Percentiles rank a stretch among this genome's conserved stretches.
These are phyloP conservation scores for Exutisphaerella laricina DNA, from an alignment of 2,329 filamentous ascomycete species.

Conservation along the genomic window DNA sequence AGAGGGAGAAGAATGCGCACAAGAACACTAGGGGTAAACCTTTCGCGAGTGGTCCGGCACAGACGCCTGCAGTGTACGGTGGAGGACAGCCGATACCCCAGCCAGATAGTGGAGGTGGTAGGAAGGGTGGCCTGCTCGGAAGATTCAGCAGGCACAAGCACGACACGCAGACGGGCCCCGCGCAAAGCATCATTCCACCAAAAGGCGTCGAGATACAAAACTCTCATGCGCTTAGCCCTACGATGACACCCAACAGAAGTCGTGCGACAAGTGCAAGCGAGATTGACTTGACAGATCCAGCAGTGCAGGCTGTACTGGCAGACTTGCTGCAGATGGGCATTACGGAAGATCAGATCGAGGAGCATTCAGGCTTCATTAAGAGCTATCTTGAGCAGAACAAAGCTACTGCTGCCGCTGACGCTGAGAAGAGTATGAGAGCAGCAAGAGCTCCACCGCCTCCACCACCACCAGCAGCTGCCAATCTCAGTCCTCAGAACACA, in stretches of 20 bases:
- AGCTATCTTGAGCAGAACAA: constrained; percentile 61
- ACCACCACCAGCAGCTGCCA: constrained; percentile 45
- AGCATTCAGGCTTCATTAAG: constrained; percentile 64
- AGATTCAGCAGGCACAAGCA: constrained; percentile 25
- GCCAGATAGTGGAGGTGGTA: constrained; percentile 6
- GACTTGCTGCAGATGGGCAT: constrained; percentile 61
- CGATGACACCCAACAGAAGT: constrained; percentile 28
- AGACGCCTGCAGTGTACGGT: constrained; percentile 13
- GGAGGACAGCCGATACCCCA: constrained; percentile 17
- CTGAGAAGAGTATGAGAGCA: constrained; percentile 45
- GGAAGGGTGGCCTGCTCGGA: constrained; percentile 20
- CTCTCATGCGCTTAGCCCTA: constrained; percentile 29
- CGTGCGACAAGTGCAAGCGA: constrained; percentile 34
- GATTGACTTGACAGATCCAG: constrained; percentile 58
- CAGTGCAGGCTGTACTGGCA: constrained; percentile 55
- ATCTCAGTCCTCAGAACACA: constrained; percentile 58
- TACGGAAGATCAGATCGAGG: constrained; percentile 61
- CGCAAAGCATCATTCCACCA: constrained; percentile 49
- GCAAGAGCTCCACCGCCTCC: constrained; percentile 58
- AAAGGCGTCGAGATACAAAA: constrained; percentile 33
- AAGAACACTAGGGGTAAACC: constrained; percentile 65
- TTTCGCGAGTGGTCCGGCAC: constrained; percentile 24
- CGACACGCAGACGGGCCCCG: constrained; percentile 34
- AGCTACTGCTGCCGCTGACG: constrained; percentile 43
- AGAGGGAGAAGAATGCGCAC: constrained; percentile 90